Evolutionary conservation across 2,329 filamentous ascomycete species (phyloP), one percentile per base, ranked within the genome.

Genomic region (Fusarium dimerum): DNA sequence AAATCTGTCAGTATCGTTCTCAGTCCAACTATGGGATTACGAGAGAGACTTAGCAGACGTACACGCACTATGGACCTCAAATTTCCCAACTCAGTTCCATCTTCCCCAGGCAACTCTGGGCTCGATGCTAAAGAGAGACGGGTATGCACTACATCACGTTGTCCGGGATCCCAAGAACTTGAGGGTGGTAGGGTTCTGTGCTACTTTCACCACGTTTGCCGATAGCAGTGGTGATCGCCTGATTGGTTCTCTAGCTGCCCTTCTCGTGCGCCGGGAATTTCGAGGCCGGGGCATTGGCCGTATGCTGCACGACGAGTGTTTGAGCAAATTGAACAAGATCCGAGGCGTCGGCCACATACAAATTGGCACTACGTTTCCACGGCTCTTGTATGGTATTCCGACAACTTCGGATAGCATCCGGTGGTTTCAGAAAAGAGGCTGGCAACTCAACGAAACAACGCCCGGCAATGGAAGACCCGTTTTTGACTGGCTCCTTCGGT

Each of bases 161-260:
- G 79, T 84, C 29, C 76, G 76, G 45, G 74, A 79, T n/a, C 73
- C 77, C 2, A 66, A 65, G 11, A 66, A 66, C 8, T 50, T 51
- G 10, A 71, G 73, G 36, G 59, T 81, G 20, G 63, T 85, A 38
- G 83, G 82, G 0, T 85, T 85, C 55, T 85, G 82, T 61, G 81
- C 82, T 10, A 84, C 82, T 9, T 85, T 81, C 62, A 79, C 81
- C 30, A 82, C 79, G 5, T 84, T 81, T 65, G 75, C 78, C 43
- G 78, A 83, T 56, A 76, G 76, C 55, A 76, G 73, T 39, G 76
- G 74, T 17, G 78, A 82, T 55, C 74, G 74, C 34, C 70, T 84
- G 40, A 73, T 85, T 43, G 83, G 81, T 9, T 85, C 80, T 4
- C 64, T 86, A 32, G 81, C 81, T 11, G 68, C 77, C 11, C 66